A percentile compares a stretch with the other conserved stretches of the same genome.
Evolutionary conservation across 345 rosid genomes (phyloP).

Genomic region (Aquilaria malaccensis): DNA sequence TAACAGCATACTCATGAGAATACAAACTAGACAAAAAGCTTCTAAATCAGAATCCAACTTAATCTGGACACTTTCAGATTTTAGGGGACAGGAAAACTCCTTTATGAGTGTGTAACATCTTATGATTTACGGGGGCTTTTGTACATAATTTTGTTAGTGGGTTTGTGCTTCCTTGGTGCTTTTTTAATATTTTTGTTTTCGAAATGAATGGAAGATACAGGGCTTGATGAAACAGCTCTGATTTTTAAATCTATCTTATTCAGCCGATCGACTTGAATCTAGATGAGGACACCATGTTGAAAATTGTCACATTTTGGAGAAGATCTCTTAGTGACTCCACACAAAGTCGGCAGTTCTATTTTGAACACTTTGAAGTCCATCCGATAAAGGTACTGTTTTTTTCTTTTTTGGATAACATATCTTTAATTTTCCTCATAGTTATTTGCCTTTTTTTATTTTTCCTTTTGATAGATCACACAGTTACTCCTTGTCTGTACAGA

Average conservation of each 20-base stretch:
- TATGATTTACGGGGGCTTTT: too few relatives aligned
- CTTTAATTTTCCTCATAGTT: neutral
- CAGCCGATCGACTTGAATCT: constrained; percentile 88
- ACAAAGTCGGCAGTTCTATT: constrained; percentile 71
- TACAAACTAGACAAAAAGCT: too few relatives aligned
- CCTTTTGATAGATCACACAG: too few relatives aligned
- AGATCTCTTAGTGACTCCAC: constrained; percentile 67
- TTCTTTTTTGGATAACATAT: constrained; percentile 1
- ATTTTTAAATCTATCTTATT: constrained; percentile 17
- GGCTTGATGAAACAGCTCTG: constrained; percentile 1
- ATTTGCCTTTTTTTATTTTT: neutral
- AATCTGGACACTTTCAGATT: too few relatives aligned
- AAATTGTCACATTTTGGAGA: constrained; percentile 83
- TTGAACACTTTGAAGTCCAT: constrained; percentile 92
- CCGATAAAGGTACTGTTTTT: constrained; percentile 71
- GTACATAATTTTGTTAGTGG: too few relatives aligned
- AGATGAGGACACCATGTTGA: constrained; percentile 90
- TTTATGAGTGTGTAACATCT: too few relatives aligned
- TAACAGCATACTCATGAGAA: too few relatives aligned
- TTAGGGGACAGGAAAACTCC: too few relatives aligned
- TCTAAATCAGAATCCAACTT: too few relatives aligned
- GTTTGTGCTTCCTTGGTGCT: too few relatives aligned
- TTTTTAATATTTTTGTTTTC: too few relatives aligned
- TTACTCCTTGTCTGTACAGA: constrained; percentile 30
- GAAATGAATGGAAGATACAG: neutral